Conservation (phyloP, 2,329 filamentous ascomycete genomes). For the Paramyrothecium roridum region DNA sequence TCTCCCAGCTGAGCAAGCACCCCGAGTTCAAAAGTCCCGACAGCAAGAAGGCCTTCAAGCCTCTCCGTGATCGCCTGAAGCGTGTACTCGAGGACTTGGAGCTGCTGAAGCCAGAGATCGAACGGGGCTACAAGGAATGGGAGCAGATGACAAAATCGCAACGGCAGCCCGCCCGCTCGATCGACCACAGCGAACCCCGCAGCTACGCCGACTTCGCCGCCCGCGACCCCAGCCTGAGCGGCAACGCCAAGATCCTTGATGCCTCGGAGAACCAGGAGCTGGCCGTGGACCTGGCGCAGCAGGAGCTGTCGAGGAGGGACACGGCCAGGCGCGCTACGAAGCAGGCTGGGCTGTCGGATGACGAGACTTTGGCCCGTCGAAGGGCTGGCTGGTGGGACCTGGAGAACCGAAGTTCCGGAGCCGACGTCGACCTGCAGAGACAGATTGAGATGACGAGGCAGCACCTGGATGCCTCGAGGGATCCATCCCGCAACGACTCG, state of each 20-base stretch:
- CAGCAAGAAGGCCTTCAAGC: conserved; percentile 59
- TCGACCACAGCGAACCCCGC: conserved; percentile 10
- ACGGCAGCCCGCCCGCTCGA: not conserved
- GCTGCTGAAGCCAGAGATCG: conserved; percentile 73
- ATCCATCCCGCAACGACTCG: conserved; percentile 15
- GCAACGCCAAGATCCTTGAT: conserved; percentile 59
- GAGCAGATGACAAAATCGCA: conserved; percentile 41
- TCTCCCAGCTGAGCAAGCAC: conserved; percentile 71
- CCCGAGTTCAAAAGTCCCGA: conserved; percentile 69
- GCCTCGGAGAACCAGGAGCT: conserved; percentile 70
- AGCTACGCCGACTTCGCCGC: conserved; percentile 47
- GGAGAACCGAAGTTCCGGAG: conserved; percentile 19
- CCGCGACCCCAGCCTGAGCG: conserved; percentile 59
- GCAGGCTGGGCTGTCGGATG: conserved; percentile 53
- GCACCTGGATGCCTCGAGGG: conserved; percentile 35
- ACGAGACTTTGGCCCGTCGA: conserved; percentile 55
- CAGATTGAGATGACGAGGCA: conserved; percentile 53
- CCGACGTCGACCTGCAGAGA: conserved; percentile 42
- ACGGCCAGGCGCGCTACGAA: conserved; percentile 55
- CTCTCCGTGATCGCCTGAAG: conserved; percentile 45
- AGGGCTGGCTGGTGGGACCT: conserved; percentile 42
- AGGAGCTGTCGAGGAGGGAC: conserved; percentile 67
- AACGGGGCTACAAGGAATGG: conserved; percentile 68
- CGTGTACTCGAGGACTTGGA: conserved; percentile 70
- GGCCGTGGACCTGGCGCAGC: conserved; percentile 72